Percentiles rank a stretch among this genome's conserved stretches.
phyloP scores from a whole-genome alignment of 164 flowering plant genomes.

The Houttuynia cordata region DNA sequence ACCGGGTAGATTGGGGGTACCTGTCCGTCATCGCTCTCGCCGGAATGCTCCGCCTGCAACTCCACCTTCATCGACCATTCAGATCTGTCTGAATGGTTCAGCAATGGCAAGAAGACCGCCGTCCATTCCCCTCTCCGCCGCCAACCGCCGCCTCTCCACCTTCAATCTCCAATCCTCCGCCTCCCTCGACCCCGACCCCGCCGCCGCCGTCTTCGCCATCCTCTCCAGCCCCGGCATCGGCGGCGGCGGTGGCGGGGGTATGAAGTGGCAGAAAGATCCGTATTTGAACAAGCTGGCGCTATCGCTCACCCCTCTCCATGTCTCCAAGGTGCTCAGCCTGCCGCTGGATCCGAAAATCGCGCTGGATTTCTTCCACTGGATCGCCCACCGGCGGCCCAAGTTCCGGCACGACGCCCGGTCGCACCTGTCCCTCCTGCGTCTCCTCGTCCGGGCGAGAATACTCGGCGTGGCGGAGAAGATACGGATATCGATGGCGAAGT shows the following conservation, averaged over 20 bases:
- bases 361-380: slow-evolving; percentile 49
- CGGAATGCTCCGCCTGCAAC: too few relatives aligned
- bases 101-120: too few relatives aligned
- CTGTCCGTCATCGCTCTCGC: too few relatives aligned
- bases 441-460: slow-evolving; percentile 28
- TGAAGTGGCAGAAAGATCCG: slow-evolving; percentile 44
- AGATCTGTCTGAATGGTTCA: too few relatives aligned
- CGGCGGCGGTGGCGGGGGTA: too few relatives aligned
- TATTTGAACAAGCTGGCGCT: slow-evolving; percentile 31
- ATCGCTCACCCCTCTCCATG: slow-evolving; percentile 33
- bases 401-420: slow-evolving; percentile 44
- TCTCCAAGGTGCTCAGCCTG: slow-evolving; percentile 34
- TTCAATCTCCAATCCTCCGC: too few relatives aligned
- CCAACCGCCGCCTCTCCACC: too few relatives aligned
- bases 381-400: slow-evolving; percentile 19
- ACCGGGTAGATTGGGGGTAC: too few relatives aligned
- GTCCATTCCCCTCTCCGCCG: too few relatives aligned
- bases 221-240: slow-evolving; percentile 24
- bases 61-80: too few relatives aligned
- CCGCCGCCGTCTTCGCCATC: slow-evolving; percentile 27
- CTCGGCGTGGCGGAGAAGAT: slow-evolving; percentile 32
- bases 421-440: slow-evolving; percentile 26
- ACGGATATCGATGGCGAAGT: slow-evolving; percentile 42
- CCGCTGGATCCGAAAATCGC: slow-evolving; percentile 39
- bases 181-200: slow-evolving; percentile 7